Evolutionary conservation across 2,329 filamentous ascomycete genomes (phyloP), one percentile per base, ranked within the genome.

Genomic region (Fusarium virguliforme): DNA sequence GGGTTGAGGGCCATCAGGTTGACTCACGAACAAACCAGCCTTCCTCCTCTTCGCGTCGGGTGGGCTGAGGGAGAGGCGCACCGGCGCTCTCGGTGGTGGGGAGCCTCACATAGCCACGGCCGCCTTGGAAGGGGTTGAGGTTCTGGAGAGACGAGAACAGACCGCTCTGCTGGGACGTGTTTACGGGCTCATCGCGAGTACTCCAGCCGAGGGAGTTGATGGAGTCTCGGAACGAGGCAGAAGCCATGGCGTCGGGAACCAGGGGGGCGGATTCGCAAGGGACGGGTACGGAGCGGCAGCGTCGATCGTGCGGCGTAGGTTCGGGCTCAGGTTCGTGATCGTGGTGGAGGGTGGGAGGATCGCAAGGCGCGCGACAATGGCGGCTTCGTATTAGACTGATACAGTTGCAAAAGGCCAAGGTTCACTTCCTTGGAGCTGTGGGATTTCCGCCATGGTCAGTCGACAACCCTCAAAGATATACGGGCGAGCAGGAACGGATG

Each of bases 171-270:
- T 90, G 88, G 28, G 82, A 76, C 53, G 92, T 96, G 81, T 89
- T 92, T 76, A 92, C 91, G 71, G 94, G 90, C 60, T 92, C 85
- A 77, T 97, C 93, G 78, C 95, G 90, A 75, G 95, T 92, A 78
- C 94, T 94, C 96, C 96, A 98, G 68, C 96, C 96, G 77, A 98
- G 84, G 65, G 94, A 96, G 86, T 94, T 97, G 87, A 98, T 94
- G 24, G 94, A 97, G 82, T 98, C 94, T 80, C 95, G 90, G 82
- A 99, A 98, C 51, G 94, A 93, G 74, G 90, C 86, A 73, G 94
- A 95, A 68, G 95, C 92, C 95, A 97, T 97, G 69, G 61, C 62
- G 65, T 56, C 60, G 61, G 62, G 60, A 60, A 61, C 62, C 64
- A 71, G 64, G 66, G 70, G 68, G 60, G 41, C 64, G 67, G 75